These are phyloP conservation scores for Venturia aucupariae DNA, from an alignment of 2,329 filamentous ascomycete species.

Conservation along the genomic window DNA sequence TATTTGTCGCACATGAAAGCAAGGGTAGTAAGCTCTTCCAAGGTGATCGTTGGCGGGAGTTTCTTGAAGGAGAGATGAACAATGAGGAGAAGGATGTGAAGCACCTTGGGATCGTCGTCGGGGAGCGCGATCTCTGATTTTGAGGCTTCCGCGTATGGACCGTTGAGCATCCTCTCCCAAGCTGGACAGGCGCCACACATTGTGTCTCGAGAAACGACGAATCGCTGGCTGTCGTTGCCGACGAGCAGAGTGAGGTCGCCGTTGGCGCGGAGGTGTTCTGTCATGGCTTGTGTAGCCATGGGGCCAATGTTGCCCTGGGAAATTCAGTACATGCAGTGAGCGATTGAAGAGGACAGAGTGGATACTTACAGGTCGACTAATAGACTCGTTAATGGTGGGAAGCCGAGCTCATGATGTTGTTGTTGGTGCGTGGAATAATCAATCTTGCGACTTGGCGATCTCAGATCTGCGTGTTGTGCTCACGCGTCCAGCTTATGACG, in stretches of 20 bases:
- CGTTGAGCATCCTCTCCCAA: background rate
- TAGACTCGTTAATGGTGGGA: background rate
- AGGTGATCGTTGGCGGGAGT: background rate
- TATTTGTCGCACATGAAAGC: slow-evolving; percentile 15
- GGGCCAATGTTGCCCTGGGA: background rate
- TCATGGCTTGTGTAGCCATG: background rate
- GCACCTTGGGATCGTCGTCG: slow-evolving; percentile 8
- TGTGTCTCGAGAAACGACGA: background rate
- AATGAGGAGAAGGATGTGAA: slow-evolving; percentile 7
- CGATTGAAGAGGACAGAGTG: background rate
- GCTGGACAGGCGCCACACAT: background rate
- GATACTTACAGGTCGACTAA: background rate
- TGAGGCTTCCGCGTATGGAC: slow-evolving; percentile 10
- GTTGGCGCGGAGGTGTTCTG: background rate
- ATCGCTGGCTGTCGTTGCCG: background rate
- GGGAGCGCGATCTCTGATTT: slow-evolving; percentile 1
- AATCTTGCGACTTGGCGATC: background rate
- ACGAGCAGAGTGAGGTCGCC: slow-evolving; percentile 1
- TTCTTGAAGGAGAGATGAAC: slow-evolving; percentile 11
- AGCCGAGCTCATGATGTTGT: background rate
- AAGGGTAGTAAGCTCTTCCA: slow-evolving; percentile 3
- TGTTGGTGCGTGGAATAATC: background rate
- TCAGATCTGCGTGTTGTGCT: too few species aligned
- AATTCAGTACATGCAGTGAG: background rate
- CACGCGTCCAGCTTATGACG: too few species aligned